Evolutionary conservation across 371 early-diverging fungal species (phyloP).

Genomic region (Circinella minor): DNA sequence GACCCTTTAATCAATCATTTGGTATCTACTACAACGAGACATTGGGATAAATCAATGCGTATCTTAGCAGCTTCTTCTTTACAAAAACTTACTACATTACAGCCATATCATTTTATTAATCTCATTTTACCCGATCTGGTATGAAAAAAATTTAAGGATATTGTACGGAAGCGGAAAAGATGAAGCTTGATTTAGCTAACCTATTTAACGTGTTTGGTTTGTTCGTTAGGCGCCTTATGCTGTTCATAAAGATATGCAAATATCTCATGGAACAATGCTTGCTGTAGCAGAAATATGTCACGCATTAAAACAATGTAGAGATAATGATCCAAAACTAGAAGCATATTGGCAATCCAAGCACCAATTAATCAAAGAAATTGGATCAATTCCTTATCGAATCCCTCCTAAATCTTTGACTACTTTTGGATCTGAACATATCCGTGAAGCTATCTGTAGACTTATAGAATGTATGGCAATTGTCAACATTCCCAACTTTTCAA

Average conservation of each 20-base stretch:
- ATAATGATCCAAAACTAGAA: slow-evolving; percentile 14
- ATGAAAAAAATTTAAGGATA: slow-evolving; percentile 1
- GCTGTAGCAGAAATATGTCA: slow-evolving; percentile 74
- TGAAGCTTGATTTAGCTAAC: no score
- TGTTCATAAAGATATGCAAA: slow-evolving; percentile 62
- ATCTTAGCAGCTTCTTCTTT: slow-evolving; percentile 77
- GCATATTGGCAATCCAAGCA: slow-evolving; percentile 32
- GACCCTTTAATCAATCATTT: slow-evolving; percentile 76
- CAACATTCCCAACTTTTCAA: slow-evolving; percentile 39
- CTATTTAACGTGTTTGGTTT: no score
- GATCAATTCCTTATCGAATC: slow-evolving; percentile 43
- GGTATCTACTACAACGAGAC: slow-evolving; percentile 60
- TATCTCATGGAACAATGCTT: slow-evolving; percentile 81
- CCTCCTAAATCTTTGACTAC: slow-evolving; percentile 63
- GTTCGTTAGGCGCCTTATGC: slow-evolving; percentile 59
- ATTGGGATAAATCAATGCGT: slow-evolving; percentile 91
- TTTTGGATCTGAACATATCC: slow-evolving; percentile 71
- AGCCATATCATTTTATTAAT: slow-evolving; percentile 59
- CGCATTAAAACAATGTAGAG: slow-evolving; percentile 49
- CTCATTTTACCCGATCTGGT: slow-evolving; percentile 51
- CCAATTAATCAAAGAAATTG: slow-evolving; percentile 44
- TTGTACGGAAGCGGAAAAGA: no score
- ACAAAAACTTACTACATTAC: slow-evolving; percentile 62
- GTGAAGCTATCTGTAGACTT: slow-evolving; percentile 62
- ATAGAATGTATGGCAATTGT: slow-evolving; percentile 54